Evolutionary conservation across 1,284 basidiomycete species (phyloP).

Genomic region (Schizophyllum commune): DNA sequence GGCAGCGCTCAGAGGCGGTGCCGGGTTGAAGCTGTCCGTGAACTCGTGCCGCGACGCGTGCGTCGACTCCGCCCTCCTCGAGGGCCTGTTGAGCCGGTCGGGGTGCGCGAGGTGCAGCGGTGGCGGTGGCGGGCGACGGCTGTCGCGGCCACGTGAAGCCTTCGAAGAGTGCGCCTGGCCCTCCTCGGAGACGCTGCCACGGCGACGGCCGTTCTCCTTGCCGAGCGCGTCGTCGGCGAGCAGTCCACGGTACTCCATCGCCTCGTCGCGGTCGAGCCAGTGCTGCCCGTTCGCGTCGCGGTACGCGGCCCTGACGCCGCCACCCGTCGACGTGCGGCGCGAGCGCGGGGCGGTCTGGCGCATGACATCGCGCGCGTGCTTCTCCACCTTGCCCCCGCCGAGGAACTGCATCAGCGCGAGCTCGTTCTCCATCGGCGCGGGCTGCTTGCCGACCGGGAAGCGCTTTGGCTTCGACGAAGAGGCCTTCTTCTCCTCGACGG

Average conservation of each 20-base stretch:
- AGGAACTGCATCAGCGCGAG: slow-evolving; percentile 59
- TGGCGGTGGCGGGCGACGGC: too few relatives aligned
- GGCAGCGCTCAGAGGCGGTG: not conserved
- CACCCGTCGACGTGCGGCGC: slow-evolving; percentile 21
- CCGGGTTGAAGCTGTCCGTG: not conserved
- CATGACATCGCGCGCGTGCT: slow-evolving; percentile 47
- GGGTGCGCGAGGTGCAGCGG: not conserved
- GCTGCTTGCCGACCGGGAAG: slow-evolving; percentile 4
- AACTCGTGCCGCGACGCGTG: not conserved
- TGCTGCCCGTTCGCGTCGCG: slow-evolving; percentile 51
- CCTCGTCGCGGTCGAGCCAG: slow-evolving; percentile 68
- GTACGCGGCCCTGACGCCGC: slow-evolving; percentile 37
- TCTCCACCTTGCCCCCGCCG: slow-evolving; percentile 53
- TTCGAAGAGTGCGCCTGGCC: not conserved
- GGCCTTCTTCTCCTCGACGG: slow-evolving; percentile 13
- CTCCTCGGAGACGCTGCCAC: not conserved
- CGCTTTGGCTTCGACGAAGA: slow-evolving; percentile 10
- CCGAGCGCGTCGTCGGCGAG: slow-evolving; percentile 20
- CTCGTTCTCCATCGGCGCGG: slow-evolving; percentile 50
- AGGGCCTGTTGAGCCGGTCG: not conserved
- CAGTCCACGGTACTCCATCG: slow-evolving; percentile 56
- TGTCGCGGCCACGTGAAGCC: not conserved
- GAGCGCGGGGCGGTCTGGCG: slow-evolving; percentile 33
- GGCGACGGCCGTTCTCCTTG: not conserved
- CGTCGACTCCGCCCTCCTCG: not conserved